Evolutionary conservation across 2,329 filamentous ascomycete genomes (phyloP), one percentile per base, ranked within the genome.

Genomic region (Monilinia fructicola): DNA sequence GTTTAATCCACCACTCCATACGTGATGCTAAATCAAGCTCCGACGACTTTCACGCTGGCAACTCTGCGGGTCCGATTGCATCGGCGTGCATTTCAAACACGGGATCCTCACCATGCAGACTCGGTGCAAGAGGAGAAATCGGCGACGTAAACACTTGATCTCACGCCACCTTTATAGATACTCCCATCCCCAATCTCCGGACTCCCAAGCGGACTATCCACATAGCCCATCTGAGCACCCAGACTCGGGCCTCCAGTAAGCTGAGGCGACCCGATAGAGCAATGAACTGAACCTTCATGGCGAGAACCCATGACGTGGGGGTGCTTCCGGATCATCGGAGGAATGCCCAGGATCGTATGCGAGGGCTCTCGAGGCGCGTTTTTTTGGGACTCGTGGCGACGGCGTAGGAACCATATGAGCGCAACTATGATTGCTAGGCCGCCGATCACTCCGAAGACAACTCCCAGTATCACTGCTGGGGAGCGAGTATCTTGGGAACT

Each of bases 291-390:
- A 4, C 5, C 14, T 6, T 46, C 28, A 3, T 50, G 58, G 21
- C 9, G 4, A 18, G 44, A 18, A 38, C 44, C 44, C 35, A 61
- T 50, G 18, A 18, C 21, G 21, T 61, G 35, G n/a, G n/a, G 58
- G 44, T 23, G 44, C n/a, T 11, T 26, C 31, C 3, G 31, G 44
- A 4, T 26, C 44, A 12, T 61, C 58, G 4, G 44, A 50, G 6
- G 58, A 61, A 40, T 26, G 2, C 11, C 18, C 46, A 26, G 58
- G 44, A 12, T 61, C 46, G 14, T 40, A 61, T 61, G 58, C 58
- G n/a, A 61, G 58, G 38, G 58, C 58, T 61, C 58, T 50, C n/a
- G 28, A 38, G 44, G 44, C 44, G 38, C 58, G 50, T 38, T 40
- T 38, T 40, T 38, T 11, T 50, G 38, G 2, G 58, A 52, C 28